Percentiles rank a stretch among this genome's conserved stretches.
phyloP scores from a whole-genome alignment of 352 stramenopile species.

The Phytophthora europaea region DNA sequence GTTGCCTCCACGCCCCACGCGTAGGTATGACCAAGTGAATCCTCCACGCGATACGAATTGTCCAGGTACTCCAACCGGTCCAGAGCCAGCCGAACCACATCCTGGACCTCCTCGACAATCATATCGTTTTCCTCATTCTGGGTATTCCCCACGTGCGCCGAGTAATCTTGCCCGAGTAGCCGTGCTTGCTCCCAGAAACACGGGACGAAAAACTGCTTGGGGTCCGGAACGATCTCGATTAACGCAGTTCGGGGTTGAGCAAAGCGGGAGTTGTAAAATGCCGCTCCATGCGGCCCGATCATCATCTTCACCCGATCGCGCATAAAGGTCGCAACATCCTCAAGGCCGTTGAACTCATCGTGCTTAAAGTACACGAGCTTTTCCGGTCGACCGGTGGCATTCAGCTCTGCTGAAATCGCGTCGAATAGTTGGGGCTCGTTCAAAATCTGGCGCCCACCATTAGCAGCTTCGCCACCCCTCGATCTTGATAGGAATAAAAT shows the following conservation, averaged over 20 bases:
- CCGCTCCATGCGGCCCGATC: slow-evolving; percentile 38
- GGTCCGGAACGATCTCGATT: slow-evolving; percentile 39
- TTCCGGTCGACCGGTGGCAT: slow-evolving; percentile 12
- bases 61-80: slow-evolving; percentile 31
- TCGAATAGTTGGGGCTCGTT: slow-evolving; percentile 33
- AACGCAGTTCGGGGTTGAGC: slow-evolving; percentile 32
- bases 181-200: slow-evolving; percentile 45
- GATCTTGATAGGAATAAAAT: slow-evolving; percentile 39
- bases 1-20: slow-evolving; percentile 30
- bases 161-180: slow-evolving; percentile 41
- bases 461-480: slow-evolving; percentile 30
- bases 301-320: slow-evolving; percentile 41
- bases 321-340: slow-evolving; percentile 36
- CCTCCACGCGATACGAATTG: slow-evolving; percentile 24
- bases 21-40: slow-evolving; percentile 33
- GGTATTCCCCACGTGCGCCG: slow-evolving; percentile 26
- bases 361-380: slow-evolving; percentile 39
- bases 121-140: slow-evolving; percentile 27
- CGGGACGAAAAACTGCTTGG: slow-evolving; percentile 30
- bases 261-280: slow-evolving; percentile 44
- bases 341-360: slow-evolving; percentile 32
- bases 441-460: slow-evolving; percentile 35
- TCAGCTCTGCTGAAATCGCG: slow-evolving; percentile 30
- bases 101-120: slow-evolving; percentile 30
- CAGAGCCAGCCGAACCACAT: slow-evolving; percentile 25